Base-by-base conservation (phyloP, 2,329 filamentous ascomycete species). In the Clarireedia monteithiana region DNA sequence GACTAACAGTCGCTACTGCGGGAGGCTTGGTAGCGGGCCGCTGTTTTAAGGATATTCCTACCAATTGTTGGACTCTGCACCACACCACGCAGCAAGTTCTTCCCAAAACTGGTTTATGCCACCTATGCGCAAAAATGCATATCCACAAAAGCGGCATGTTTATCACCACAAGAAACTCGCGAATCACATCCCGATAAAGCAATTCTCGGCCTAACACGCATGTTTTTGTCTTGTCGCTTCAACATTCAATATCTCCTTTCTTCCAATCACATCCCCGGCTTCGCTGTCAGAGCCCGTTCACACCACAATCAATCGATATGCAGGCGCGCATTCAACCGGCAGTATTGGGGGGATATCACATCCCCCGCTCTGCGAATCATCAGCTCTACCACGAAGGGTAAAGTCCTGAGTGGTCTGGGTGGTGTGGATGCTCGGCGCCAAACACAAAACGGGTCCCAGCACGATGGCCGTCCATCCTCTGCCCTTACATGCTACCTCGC, bases 281-380 rank as follows among this genome's bases (percentile, higher is more conserved):
- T 12, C 5, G 12, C 30, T 9, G 30, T 34, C 30, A 17, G 7
- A 5, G 10, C 4, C 38, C 39, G 39, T 54, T 48, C 51, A 54
- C 34, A 30, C 45, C 15, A 39, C 48, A 50, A 20, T 20, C 15
- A 20, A 42, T 34, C 10, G 30, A 34, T 34, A 34, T 34, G 30
- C 30, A 34, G 30, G 30, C 12, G 30, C 30, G 30, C 30, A 34
- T 34, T 34, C 30, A 34, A 10, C 30, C 30, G 30, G 30, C 30
- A 34, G 30, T 12, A 34, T 34, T 34, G 30, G 50, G 27, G 24
- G 44, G 51, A 44, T 39, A 48, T 48, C 40, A n/a, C n/a, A 40
- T 39, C 34, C 52, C 52, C 52, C 38, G 52, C 52, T 50, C 52
- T 55, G 52, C 52, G 48, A 44, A 55, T 50, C 26, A 55, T 55